phyloP scores from a whole-genome alignment of 495 filamentous ascomycete genomes.

The Hyphodiscus hymeniophilus region DNA sequence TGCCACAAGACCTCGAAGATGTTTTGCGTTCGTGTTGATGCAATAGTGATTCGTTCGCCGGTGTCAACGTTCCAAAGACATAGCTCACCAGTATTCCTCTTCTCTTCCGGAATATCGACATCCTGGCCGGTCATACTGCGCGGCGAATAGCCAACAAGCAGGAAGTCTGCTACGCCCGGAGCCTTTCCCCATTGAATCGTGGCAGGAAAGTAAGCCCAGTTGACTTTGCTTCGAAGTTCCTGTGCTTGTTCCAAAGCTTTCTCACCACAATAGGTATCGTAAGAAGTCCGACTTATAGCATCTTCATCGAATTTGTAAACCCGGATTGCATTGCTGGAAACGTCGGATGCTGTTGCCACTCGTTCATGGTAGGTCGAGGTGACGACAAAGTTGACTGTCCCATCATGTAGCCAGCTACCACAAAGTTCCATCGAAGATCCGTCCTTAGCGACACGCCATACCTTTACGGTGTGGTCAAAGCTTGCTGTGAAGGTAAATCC shows the following conservation, averaged over 20 bases:
- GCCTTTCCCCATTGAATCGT: constrained; percentile 64
- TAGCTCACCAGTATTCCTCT: constrained; percentile 54
- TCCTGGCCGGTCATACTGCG: constrained; percentile 37
- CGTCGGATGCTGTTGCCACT: constrained; percentile 45
- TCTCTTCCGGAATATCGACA: constrained; percentile 44
- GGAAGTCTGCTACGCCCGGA: constrained; percentile 39
- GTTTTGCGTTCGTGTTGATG: constrained; percentile 51
- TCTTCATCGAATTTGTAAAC: constrained; percentile 33
- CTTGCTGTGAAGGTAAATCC: constrained; percentile 64
- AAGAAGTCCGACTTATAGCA: constrained; percentile 16
- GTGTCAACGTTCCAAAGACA: constrained; percentile 60
- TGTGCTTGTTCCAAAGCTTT: constrained; percentile 6
- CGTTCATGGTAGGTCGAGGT: constrained; percentile 38
- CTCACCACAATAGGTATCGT: constrained; percentile 13
- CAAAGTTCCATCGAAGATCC: constrained; percentile 30
- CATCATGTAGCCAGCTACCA: constrained; percentile 53
- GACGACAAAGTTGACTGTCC: constrained; percentile 64
- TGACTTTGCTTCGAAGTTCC: constrained; percentile 18
- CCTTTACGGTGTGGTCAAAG: constrained; percentile 71
- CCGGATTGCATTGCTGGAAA: constrained; percentile 35
- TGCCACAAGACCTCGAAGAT: constrained; percentile 81
- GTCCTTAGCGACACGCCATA: constrained; percentile 51
- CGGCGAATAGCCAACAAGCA: constrained; percentile 73
- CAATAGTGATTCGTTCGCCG: constrained; percentile 35
- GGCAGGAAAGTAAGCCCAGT: constrained; percentile 57